Evolutionary conservation across 1,139 yeast species (phyloP).

Genomic region (Hemisphaericaspora xylofermentans): DNA sequence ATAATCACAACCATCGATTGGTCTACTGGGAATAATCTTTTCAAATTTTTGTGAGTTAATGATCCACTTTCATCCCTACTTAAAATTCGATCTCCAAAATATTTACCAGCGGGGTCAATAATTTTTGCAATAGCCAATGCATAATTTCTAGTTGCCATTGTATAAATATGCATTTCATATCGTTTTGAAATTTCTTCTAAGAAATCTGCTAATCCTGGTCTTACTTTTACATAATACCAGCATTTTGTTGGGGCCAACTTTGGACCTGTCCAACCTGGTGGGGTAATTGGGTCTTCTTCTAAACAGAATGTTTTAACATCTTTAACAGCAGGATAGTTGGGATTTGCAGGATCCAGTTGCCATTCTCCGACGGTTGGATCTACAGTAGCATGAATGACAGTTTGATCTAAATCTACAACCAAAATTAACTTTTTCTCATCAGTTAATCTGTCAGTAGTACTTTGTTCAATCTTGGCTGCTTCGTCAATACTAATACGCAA

Average conservation of each 20-base stretch:
- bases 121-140: conserved; percentile 88
- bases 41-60: conserved; percentile 81
- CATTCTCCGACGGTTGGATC: conserved; percentile 97
- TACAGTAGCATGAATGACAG: conserved; percentile 96
- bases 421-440: conserved; percentile 70
- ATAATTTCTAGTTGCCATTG: conserved; percentile 98
- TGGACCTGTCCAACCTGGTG: conserved; percentile 59
- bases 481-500: conserved; percentile 81
- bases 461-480: conserved; percentile 79
- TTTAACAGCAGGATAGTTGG: conserved; percentile 79
- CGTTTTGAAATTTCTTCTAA: conserved; percentile 58
- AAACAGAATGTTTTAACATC: conserved; percentile 77
- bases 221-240: conserved; percentile 87
- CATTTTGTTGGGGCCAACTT: conserved; percentile 58
- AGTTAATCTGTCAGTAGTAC: conserved; percentile 60
- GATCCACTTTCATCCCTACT: conserved; percentile 96
- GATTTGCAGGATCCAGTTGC: conserved; percentile 83
- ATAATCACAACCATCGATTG: conserved; percentile 95
- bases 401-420: conserved; percentile 96
- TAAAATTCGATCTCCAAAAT: conserved; percentile 87
- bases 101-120: conserved; percentile 84
- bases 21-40: conserved; percentile 90
- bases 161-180: conserved; percentile 91
- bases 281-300: conserved; percentile 69
- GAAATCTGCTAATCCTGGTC: conserved; percentile 84